Base-by-base conservation (phyloP, 2,329 filamentous ascomycete genomes). In the Westerdykella aurantiaca region DNA sequence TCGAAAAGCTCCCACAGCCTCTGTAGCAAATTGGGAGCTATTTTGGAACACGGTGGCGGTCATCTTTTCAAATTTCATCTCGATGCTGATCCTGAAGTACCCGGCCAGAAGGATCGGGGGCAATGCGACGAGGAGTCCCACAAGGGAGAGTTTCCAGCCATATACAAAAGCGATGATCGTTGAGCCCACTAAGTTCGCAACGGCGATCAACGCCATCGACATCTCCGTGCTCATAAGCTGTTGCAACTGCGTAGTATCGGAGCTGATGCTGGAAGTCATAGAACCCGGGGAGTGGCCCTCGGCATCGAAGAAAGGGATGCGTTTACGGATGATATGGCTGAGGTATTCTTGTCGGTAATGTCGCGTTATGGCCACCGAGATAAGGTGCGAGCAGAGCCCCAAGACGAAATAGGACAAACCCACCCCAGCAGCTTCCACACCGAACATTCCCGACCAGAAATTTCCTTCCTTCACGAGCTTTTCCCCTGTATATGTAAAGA, bases 131-230 rank as follows among this genome's bases (percentile, higher is more conserved):
- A 80, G 84, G 7, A 81, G 69, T 0, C 79, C 76, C 0, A 90
- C 81, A 0, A 88, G 68, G 0, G 82, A 80, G 7, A 91, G 72
- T 61, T 88, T 90, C 86, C 86, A 90, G 1, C 83, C 83, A 59
- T 84, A 88, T 4, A 76, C 71, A 55, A 87, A 88, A 1, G 83
- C 75, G 41, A 90, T 83, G 35, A 76, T 70, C 12, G 87, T 66
- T 6, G 78, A 80, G 0, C 84, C 85, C 7, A 80, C 55, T 3
- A 90, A 66, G 39, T 79, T 83, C 58, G 87, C 83, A 17, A 84
- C 58, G 7, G 82, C 80, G 16, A 82, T 78, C 50, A 86, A 73
- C 2, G 80, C 72, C 38, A 75, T 45, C 3, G 54, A 75, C 74
- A 84, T 78, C 56, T 84, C 82, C 37, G 77, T 68, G 5, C 79